These are phyloP conservation scores for Penicillium verrucosum DNA, from an alignment of 2,329 filamentous ascomycete genomes.

Conservation along the genomic window DNA sequence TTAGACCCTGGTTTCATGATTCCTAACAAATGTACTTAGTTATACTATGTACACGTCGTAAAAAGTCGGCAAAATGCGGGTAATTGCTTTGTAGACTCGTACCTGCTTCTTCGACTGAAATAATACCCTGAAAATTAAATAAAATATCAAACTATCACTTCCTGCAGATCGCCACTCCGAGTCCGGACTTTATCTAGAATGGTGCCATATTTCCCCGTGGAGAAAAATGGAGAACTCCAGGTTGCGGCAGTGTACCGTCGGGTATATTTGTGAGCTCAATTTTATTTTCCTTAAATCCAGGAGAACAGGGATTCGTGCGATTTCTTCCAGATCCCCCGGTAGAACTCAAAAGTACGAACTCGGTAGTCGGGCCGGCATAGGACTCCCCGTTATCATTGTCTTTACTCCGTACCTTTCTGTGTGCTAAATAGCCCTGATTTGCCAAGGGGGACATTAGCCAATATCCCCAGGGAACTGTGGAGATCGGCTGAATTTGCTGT, in stretches of 20 bases:
- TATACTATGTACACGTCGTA: neutral
- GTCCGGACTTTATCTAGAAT: conserved; percentile 19
- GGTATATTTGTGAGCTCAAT: neutral
- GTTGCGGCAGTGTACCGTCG: neutral
- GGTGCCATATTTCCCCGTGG: conserved; percentile 21
- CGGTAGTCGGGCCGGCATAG: conserved; percentile 1
- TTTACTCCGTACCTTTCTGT: neutral
- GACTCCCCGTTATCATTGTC: neutral
- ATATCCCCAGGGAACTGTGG: neutral
- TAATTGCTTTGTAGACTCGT: conserved; percentile 7
- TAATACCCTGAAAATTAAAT: neutral
- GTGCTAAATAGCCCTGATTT: neutral
- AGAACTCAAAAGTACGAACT: neutral
- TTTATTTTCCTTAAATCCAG: neutral
- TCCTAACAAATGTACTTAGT: neutral
- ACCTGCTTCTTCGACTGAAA: neutral
- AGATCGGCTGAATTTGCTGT: conserved; percentile 4
- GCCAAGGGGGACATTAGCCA: neutral
- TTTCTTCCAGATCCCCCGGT: neutral
- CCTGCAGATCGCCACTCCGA: conserved; percentile 18
- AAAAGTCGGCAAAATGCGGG: conserved; percentile 22
- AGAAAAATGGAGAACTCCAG: conserved; percentile 10
- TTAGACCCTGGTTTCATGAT: neutral
- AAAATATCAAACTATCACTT: neutral
- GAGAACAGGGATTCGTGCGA: neutral